These are phyloP conservation scores for Centella asiatica DNA, from an alignment of 129 eudicot species.

Conservation along the genomic window DNA sequence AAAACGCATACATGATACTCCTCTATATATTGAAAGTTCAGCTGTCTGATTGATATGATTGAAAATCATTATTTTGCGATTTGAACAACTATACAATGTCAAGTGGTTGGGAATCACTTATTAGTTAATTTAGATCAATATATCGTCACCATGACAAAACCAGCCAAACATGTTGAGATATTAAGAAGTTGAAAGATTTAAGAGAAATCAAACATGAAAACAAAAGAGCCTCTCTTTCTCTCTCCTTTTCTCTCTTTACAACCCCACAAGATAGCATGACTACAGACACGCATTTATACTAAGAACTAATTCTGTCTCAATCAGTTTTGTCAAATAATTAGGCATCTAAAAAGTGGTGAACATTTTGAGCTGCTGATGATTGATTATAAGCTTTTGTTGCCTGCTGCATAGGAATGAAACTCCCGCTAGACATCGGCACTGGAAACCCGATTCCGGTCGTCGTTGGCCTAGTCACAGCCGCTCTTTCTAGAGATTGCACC, in stretches of 20 bases:
- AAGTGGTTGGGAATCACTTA: no score
- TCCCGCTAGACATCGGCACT: slow-evolving; percentile 68
- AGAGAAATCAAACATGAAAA: background rate
- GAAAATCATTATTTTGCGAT: no score
- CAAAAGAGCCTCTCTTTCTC: background rate
- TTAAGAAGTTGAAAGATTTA: no score
- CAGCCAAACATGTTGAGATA: no score
- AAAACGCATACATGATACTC: no score
- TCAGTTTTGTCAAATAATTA: slow-evolving; percentile 14
- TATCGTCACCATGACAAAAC: background rate
- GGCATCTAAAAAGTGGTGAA: slow-evolving; percentile 50
- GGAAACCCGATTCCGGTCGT: slow-evolving; percentile 54
- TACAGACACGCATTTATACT: slow-evolving; percentile 16
- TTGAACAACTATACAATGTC: no score
- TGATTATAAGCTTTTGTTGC: slow-evolving; percentile 34
- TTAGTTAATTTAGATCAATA: no score
- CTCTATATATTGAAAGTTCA: no score
- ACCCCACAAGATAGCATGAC: slow-evolving; percentile 17
- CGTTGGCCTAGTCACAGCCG: slow-evolving; percentile 32
- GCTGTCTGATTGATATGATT: no score
- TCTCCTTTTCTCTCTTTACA: slow-evolving; percentile 8
- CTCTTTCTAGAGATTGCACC: slow-evolving; percentile 64
- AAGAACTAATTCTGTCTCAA: slow-evolving; percentile 11
- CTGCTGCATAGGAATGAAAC: slow-evolving; percentile 21
- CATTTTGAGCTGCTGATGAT: slow-evolving; percentile 22